Conservation (phyloP, 1,139 yeast species). For the Pneumocystis carinii region DNA sequence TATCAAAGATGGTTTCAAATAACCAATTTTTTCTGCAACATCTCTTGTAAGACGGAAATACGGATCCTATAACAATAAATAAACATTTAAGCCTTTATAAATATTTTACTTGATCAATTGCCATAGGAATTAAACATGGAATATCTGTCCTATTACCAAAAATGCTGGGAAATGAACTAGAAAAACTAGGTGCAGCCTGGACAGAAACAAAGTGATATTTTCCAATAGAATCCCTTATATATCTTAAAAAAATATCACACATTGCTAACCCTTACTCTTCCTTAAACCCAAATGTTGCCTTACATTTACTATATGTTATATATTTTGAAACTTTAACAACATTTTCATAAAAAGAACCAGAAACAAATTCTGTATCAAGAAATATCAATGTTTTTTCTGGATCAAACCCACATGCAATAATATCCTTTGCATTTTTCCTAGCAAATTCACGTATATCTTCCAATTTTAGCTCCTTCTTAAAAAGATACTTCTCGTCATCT, state of each 20-base stretch:
- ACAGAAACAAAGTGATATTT: constrained; percentile 88
- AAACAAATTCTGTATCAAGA: constrained; percentile 84
- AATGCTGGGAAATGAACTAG: constrained; percentile 88
- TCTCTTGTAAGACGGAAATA: constrained; percentile 96
- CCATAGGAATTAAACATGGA: constrained; percentile 96
- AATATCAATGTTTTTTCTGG: constrained; percentile 90
- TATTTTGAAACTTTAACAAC: constrained; percentile 89
- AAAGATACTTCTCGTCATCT: constrained; percentile 93
- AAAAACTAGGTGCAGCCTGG: constrained; percentile 92
- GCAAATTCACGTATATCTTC: constrained; percentile 76
- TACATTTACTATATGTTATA: constrained; percentile 89
- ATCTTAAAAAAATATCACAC: neutral
- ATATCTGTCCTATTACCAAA: constrained; percentile 69
- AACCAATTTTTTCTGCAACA: constrained; percentile 86
- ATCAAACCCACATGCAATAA: constrained; percentile 86
- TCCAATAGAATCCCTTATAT: constrained; percentile 70
- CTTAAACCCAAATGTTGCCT: constrained; percentile 93
- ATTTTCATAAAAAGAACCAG: constrained; percentile 84
- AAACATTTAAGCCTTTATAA: neutral
- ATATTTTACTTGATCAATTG: constrained; percentile 45
- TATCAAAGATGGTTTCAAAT: constrained; percentile 76
- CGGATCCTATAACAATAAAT: constrained; percentile 53
- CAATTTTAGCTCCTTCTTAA: constrained; percentile 77
- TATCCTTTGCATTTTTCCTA: constrained; percentile 74
- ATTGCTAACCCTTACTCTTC: constrained; percentile 28